phyloP scores from a whole-genome alignment of 2,329 filamentous ascomycete genomes.

The Fusarium paranaense region DNA sequence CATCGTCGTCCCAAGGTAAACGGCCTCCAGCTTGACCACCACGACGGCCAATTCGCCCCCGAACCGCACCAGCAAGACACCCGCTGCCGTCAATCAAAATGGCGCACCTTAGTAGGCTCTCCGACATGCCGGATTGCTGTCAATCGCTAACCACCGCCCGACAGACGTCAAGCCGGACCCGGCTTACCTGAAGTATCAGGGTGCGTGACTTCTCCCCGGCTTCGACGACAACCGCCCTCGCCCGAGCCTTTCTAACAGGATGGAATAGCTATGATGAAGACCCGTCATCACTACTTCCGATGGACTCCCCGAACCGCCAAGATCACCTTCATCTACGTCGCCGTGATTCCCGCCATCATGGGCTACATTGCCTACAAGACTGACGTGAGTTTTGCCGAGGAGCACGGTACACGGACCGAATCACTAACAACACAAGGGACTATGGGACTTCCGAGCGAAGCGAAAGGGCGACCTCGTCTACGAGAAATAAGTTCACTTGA shows the following conservation, averaged over 20 bases:
- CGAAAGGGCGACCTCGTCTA: conserved; percentile 84
- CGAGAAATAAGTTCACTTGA: conserved; percentile 71
- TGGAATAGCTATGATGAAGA: conserved; percentile 78
- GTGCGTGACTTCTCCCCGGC: conserved; percentile 47
- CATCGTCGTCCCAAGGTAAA: conserved; percentile 25
- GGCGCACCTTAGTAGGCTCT: conserved; percentile 54
- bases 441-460: conserved; percentile 88
- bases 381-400: conserved; percentile 74
- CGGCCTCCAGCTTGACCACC: conserved; percentile 37
- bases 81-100: conserved; percentile 47
- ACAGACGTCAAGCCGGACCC: conserved; percentile 57
- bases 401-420: neutral
- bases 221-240: conserved; percentile 21
- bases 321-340: conserved; percentile 81
- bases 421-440: conserved; percentile 71
- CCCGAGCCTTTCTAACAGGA: conserved; percentile 37
- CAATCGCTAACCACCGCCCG: conserved; percentile 42
- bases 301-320: conserved; percentile 88
- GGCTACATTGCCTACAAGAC: conserved; percentile 81
- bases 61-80: conserved; percentile 38
- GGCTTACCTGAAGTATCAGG: conserved; percentile 55
- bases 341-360: conserved; percentile 77
- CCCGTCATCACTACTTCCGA: conserved; percentile 94
- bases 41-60: conserved; percentile 41
- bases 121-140: neutral